Evolutionary conservation across 2,329 filamentous ascomycete genomes (phyloP), one percentile per base, ranked within the genome.

Genomic region (Cladosporium austrohemisphaericum): DNA sequence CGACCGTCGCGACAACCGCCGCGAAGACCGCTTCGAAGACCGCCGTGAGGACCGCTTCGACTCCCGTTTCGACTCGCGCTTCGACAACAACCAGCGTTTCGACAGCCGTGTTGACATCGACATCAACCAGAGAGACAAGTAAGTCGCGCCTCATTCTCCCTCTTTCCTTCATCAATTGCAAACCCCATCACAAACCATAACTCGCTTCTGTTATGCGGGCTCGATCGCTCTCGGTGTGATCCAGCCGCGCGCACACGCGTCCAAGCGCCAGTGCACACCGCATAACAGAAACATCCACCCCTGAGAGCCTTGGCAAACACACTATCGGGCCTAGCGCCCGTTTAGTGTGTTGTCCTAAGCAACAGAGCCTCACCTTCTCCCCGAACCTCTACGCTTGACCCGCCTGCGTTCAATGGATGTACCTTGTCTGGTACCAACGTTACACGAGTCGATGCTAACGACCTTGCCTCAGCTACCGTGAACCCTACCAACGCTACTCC

Each of bases 401-500:
- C 57, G 57, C 59, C 52, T 58, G 51, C 48, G 31, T 54, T 49
- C 37, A 37, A 32, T 23, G 36, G 49, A 43, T 49, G 38, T 43
- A 33, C 46, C 38, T 41, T 47, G 36, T 29, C 18, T 29, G 46
- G 46, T 49, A 49, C 46, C 46, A 49, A 41, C 46, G 44, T 49
- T 31, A 49, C 46, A 49, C 35, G 37, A 43, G 31, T 49, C 53
- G 40, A 58, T 52, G 53, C 57, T 60, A 55, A 60, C 55, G 46
- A 43, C 41, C 26, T 44, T 48, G 53, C 51, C 49, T 49, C 67
- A 82, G 79, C 66, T 80, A 80, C 69, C 75, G 73, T 64, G 73
- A 76, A 67, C 72, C 76, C 57, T 72, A 74, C 69, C 70, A 71
- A 63, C 73, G 73, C 55, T 83, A 81, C 74, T 73, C 77, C 64